Evolutionary conservation across 768 basidiomycete genomes (phyloP), one percentile per base, ranked within the genome.

Genomic region (Kwoniella bestiolae): DNA sequence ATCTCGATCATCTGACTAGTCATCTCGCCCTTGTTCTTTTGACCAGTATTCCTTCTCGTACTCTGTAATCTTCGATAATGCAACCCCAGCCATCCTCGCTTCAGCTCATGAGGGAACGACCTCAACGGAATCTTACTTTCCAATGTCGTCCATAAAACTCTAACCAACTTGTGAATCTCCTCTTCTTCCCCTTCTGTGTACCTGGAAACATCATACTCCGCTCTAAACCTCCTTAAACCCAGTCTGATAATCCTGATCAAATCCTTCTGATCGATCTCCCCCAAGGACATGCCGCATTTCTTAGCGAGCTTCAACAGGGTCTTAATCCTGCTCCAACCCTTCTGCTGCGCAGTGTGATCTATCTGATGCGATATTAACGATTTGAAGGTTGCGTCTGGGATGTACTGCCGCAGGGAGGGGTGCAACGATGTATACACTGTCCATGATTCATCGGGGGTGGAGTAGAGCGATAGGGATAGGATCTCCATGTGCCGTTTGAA

Each of bases 401-500:
- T 69, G 52, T 72, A 72, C 25, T 51, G 66, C n/a, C 66, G 44
- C 3, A 75, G 49, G 3, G 65, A 63, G 4, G 66, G 60, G 51
- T 78, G 72, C 5, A 78, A 47, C n/a, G 69, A 64, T 34, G 34
- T 21, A 58, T 70, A 76, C 25, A 70, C 47, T 1, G 26, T 14
- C 74, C 74, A 78, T 25, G 74, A 74, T 55, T 76, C 72, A n/a
- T 72, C 61, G 1, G 66, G 34, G 3, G 45, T 58, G 5, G 56
- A 60, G 34, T 68, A 47, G 1, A 74, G 44, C 8, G 72, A 56
- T 16, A 69, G 57, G 3, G 71, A 68, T n/a, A 78, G 69, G 7
- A 68, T 63, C 18, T 73, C 65, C 26, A 74, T 63, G 41, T 78
- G 76, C 32, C 76, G 63, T 58, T 69, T 58, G 61, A 78, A 78